Conservation (phyloP, 495 filamentous ascomycete species). For the Podospora pseudocomata region DNA sequence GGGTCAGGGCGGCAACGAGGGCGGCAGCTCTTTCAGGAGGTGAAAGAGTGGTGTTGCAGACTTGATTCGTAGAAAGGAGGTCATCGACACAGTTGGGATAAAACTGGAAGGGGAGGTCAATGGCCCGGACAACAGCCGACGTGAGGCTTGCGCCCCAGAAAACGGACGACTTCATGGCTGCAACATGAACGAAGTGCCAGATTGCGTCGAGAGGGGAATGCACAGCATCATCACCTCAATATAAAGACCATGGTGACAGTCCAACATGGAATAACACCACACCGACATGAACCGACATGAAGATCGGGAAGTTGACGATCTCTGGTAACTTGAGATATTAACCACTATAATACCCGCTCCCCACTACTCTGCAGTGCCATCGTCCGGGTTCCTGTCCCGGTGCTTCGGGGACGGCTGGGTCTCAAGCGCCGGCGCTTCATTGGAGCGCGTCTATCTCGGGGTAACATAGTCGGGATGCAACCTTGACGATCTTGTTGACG, state of each 20-base stretch:
- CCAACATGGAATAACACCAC: neutral
- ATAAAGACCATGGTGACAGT: neutral
- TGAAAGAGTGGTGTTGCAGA: slow-evolving; percentile 48
- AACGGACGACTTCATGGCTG: slow-evolving; percentile 9
- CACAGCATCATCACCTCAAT: neutral
- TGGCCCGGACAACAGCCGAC: neutral
- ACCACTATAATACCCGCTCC: neutral
- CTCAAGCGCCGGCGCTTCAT: neutral
- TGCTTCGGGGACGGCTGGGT: neutral
- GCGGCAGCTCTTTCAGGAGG: slow-evolving; percentile 44
- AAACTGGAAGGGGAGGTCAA: slow-evolving; percentile 21
- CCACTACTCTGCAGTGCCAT: neutral
- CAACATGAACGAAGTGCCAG: neutral
- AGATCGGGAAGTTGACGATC: neutral
- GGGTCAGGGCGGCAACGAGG: slow-evolving; percentile 37
- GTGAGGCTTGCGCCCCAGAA: neutral
- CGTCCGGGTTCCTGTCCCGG: neutral
- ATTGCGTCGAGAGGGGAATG: neutral
- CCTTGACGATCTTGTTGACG: neutral
- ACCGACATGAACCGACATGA: neutral
- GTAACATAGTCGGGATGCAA: neutral
- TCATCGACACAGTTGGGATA: slow-evolving; percentile 37
- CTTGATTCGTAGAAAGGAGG: slow-evolving; percentile 36
- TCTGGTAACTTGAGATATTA: neutral
- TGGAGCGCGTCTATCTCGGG: neutral